Evolutionary conservation across 805 yeast species (phyloP), one percentile per base, ranked within the genome.

Genomic region (Nakazawaea pomicola): DNA sequence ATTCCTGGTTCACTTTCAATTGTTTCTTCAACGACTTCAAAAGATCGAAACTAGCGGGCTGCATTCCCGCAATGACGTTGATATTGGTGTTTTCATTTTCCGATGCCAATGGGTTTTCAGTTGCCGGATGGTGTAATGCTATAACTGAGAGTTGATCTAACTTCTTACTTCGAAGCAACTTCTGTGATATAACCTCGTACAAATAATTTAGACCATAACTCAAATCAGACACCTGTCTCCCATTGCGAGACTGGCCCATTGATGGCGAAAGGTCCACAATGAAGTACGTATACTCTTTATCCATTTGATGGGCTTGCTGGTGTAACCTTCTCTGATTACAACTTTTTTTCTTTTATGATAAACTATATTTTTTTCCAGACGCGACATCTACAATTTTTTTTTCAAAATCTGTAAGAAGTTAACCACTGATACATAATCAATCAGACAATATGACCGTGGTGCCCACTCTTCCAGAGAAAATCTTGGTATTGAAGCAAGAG

Each of bases 261-360:
- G 70, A 47, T 53, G 64, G 61, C 9, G 74, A 67, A 11, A 70
- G 58, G 52, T 80, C 86, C 12, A 76, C 64, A 8, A 78, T 62
- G 47, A 71, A 76, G 17, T 45, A 52, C 4, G 57, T 48, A 11
- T 38, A 34, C 27, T 56, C 58, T 29, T 52, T 54, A 11, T 52
- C 54, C 28, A 43, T 40, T 12, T 20, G 15, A 8, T 6, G 21
- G n/a, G 10, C 5, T 17, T 4, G 4, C 17, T 16, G 10, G 8
- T 30, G 4, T 16, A 9, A 10, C 8, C 23, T 10, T 30, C 30
- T 12, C 3, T 3, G 30, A 7, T 14, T n/a, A n/a, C 30, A 14
- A 28, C 14, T 30, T 30, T 16, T 30, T 16, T 30, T 16, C 9
- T 29, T 20, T 20, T 11, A 18, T 32, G n/a, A n/a, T n/a, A n/a